phyloP scores from a whole-genome alignment of 2,329 filamentous ascomycete genomes.

The Microsporum audouinii region DNA sequence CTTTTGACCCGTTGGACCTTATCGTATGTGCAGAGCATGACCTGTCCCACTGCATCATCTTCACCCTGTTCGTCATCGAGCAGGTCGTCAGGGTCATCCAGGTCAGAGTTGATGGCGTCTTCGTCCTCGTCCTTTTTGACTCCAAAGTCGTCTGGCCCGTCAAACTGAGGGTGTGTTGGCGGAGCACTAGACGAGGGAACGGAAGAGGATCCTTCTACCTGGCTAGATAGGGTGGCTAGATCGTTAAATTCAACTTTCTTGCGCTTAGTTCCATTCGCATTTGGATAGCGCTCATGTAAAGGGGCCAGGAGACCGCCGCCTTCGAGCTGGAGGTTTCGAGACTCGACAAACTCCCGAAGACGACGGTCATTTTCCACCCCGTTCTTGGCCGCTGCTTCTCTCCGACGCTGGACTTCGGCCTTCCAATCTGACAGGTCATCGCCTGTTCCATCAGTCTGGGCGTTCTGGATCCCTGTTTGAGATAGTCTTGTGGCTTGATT shows the following conservation, averaged over 20 bases:
- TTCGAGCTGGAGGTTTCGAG: constrained; percentile 33
- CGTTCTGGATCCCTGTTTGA: constrained; percentile 35
- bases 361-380: constrained; percentile 29
- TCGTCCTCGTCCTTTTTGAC: constrained; percentile 56
- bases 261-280: constrained; percentile 30
- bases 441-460: constrained; percentile 65
- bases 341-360: constrained; percentile 33
- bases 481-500: constrained; percentile 15
- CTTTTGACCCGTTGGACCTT: constrained; percentile 99
- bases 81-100: constrained; percentile 88
- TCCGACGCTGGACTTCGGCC: constrained; percentile 34
- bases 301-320: constrained; percentile 37
- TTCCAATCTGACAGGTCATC: constrained; percentile 49
- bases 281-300: constrained; percentile 28
- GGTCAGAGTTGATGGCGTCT: constrained; percentile 95
- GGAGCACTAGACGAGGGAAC: constrained; percentile 9
- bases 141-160: constrained; percentile 42
- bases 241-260: constrained; percentile 17
- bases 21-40: constrained; percentile 98
- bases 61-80: constrained; percentile 74
- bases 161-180: constrained; percentile 39
- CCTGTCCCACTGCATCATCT: constrained; percentile 70
- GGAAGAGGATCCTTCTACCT: neutral
- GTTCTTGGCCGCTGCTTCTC: constrained; percentile 28
- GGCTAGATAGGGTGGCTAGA: constrained; percentile 1